Evolutionary conservation across 805 yeast species (phyloP), one percentile per base, ranked within the genome.

Genomic region (Candida insectorum): DNA sequence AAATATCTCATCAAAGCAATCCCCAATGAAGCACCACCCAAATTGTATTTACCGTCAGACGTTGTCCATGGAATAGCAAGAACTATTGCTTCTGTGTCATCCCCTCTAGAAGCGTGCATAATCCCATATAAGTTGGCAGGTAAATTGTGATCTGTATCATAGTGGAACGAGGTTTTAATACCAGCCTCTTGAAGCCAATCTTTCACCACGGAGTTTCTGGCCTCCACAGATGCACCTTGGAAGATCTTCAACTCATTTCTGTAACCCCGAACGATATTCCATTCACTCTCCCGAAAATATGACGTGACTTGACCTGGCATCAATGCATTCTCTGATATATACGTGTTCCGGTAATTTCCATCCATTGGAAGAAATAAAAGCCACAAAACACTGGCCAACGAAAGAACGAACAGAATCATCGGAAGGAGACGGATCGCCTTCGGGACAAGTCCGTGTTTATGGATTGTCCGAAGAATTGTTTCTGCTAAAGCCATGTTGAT

Each of bases 281-380:
- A 93, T 54, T 93, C 97, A 25, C 87, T 77, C 51, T 91, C 97
- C 35, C 97, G 71, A 56, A 85, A 93, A 54, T 87, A 88, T 16
- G 94, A 80, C 47, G 81, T 81, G 2, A 93, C 97, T 56, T 93
- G 97, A 0, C 95, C 89, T 6, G 99, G 97, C 85, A 93, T 80
- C 55, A 93, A 66, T 20, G 99, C 99, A 59, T 93, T 93, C 53
- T 93, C 99, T 6, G 95, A 83, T 9, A 89, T 83, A 56, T 93
- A 93, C 2, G 96, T 87, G 42, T 69, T 60, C 35, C 97, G 68
- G 55, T 65, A 86, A 51, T 85, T 86, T 14, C 96, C 97, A 12
- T 83, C 83, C 46, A 78, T 41, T 0, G 97, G 96, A 31, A 88
- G 63, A 15, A 71, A 58, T 10, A 73, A 54, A n/a, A 93, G 61